Evolutionary conservation across 441 rosid genomes (phyloP).

Genomic region (Cnidoscolus chayamansa): DNA sequence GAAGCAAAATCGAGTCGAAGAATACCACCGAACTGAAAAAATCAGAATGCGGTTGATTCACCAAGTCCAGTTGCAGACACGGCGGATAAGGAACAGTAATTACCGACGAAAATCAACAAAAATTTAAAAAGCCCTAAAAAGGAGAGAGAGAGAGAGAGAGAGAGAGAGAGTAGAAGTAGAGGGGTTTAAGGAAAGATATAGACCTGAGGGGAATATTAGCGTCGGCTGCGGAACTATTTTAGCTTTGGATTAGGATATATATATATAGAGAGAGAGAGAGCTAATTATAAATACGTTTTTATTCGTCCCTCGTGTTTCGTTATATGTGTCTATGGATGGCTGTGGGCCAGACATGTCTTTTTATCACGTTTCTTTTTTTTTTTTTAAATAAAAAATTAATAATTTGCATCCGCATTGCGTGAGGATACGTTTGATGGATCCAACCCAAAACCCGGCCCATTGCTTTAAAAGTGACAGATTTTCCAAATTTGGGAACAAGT

Average conservation of each 20-base stretch:
- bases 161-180: background rate
- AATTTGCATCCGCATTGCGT: no score
- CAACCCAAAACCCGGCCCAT: no score
- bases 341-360: no score
- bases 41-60: background rate
- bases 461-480: no score
- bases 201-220: background rate
- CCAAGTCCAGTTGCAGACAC: background rate
- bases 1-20: background rate
- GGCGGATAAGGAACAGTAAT: background rate
- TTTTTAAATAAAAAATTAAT: no score
- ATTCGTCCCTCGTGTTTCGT: no score
- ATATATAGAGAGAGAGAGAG: no score
- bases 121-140: background rate
- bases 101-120: background rate
- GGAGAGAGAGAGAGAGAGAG: background rate
- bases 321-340: no score
- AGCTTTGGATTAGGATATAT: background rate
- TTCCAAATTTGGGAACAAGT: no score
- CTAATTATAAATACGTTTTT: no score
- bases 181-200: background rate
- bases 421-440: no score
- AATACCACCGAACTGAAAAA: background rate
- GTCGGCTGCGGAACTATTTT: background rate
- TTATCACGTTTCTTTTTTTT: no score